Evolutionary conservation across 2,329 filamentous ascomycete species (phyloP), one percentile per base, ranked within the genome.

Genomic region (Dactylellina haptotyla): DNA sequence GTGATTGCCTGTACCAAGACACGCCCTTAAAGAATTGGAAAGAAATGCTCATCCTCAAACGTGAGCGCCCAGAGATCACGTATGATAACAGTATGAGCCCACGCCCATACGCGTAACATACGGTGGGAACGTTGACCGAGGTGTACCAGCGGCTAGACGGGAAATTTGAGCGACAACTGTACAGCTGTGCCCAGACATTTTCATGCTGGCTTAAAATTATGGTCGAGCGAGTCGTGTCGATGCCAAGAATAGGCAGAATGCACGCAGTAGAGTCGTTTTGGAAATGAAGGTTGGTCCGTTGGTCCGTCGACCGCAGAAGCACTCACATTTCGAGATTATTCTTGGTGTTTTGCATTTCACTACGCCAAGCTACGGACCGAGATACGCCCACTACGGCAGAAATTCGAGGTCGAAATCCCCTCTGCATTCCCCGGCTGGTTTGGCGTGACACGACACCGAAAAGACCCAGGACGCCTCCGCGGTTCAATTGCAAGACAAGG

Each of bases 21-120:
- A 45, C 41, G 23, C 25, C 41, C 25, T 20, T n/a, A 20, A 20
- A 12, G 23, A 45, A n/a, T 20, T n/a, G 16, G 3, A 16, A 41
- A n/a, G 18, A 23, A 45, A 45, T 45, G 16, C 41, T 45, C 41
- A 45, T 9, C 16, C 41, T 45, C 41, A 45, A 45, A 45, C 41
- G 30, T 45, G 41, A 45, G 12, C 3, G 41, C 25, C 41, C 9
- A 18, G 16, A 23, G 41, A 45, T 45, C 14, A 20, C 2, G 14
- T 12, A 45, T 16, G 14, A 20, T 12, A 45, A n/a, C 9, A 20
- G 14, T 18, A 45, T 8, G n/a, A 23, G 9, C 16, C 2, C 2
- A 4, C 20, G 4, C 18, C 20, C 14, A 14, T n/a, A 41, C 10
- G 37, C 37, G n/a, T n/a, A n/a, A n/a, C n/a, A n/a, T n/a, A n/a